Evolutionary conservation across 1,139 yeast genomes (phyloP).

Genomic region (Debaryomyces fabryi): DNA sequence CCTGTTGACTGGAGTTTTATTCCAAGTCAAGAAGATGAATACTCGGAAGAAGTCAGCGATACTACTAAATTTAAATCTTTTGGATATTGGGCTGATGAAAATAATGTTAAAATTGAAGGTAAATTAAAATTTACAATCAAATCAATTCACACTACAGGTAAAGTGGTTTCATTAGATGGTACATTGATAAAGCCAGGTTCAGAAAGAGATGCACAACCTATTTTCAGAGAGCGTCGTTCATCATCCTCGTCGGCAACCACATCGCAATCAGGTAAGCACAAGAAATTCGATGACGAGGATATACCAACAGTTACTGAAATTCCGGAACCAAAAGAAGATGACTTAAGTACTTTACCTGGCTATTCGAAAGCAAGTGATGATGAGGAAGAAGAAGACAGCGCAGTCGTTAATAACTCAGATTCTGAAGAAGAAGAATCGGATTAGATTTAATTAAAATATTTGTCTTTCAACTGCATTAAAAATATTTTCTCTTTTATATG

Average conservation of each 20-base stretch:
- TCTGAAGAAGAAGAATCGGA: constrained; percentile 27
- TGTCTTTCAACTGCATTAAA: constrained; percentile 4
- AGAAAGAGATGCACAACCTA: constrained; percentile 59
- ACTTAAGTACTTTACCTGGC: constrained; percentile 25
- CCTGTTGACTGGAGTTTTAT: constrained; percentile 84
- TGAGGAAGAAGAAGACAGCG: constrained; percentile 25
- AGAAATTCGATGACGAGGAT: constrained; percentile 45
- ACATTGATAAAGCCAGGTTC: constrained; percentile 68
- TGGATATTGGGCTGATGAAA: constrained; percentile 86
- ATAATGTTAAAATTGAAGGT: constrained; percentile 77
- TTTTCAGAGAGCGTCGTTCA: constrained; percentile 37
- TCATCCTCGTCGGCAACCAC: constrained; percentile 17
- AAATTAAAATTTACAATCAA: constrained; percentile 74
- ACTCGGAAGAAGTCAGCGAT: constrained; percentile 20
- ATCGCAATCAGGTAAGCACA: constrained; percentile 33
- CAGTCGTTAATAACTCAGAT: constrained; percentile 34
- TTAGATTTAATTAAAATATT: background rate
- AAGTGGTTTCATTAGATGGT: constrained; percentile 84
- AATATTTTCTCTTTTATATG: constrained; percentile 6
- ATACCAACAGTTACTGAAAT: constrained; percentile 24
- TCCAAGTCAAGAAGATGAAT: constrained; percentile 73
- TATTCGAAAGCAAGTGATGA: constrained; percentile 22
- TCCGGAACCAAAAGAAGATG: constrained; percentile 28
- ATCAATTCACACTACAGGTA: constrained; percentile 74
- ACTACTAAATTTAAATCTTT: constrained; percentile 49